Percentiles rank a stretch among this genome's conserved stretches.
phyloP scores from a whole-genome alignment of 495 filamentous ascomycete species.

The Trichoderma parareesei region DNA sequence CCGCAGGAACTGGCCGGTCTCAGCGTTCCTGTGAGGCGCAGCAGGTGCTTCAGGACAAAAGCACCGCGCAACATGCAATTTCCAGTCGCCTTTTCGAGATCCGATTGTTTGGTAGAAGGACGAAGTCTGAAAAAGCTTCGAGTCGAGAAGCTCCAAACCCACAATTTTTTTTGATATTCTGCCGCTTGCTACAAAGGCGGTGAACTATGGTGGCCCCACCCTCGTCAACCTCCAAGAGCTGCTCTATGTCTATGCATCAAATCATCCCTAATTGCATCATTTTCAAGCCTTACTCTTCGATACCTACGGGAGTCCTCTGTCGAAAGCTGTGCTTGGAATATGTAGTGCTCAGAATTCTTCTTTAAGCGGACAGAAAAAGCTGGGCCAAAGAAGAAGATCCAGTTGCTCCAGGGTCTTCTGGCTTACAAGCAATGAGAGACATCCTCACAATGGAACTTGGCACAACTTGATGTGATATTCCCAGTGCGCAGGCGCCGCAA shows the following conservation, averaged over 20 bases:
- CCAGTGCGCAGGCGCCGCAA: too few species aligned
- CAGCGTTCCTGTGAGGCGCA: background rate
- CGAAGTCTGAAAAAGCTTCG: background rate
- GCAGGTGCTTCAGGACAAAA: background rate
- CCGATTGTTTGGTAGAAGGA: background rate
- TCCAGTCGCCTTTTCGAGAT: background rate
- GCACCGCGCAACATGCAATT: constrained; percentile 3
- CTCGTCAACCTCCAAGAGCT: background rate
- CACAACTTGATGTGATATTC: too few species aligned
- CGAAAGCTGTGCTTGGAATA: too few species aligned
- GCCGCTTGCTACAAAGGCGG: background rate
- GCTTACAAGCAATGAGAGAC: too few species aligned
- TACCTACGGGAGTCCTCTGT: too few species aligned
- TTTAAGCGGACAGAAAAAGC: too few species aligned
- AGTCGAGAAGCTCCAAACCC: background rate
- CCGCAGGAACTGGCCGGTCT: background rate
- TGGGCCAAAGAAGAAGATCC: too few species aligned
- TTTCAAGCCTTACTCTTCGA: too few species aligned
- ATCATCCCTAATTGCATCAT: too few species aligned
- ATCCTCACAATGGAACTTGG: too few species aligned
- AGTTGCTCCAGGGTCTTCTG: too few species aligned
- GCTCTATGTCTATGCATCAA: background rate
- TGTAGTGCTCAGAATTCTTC: too few species aligned
- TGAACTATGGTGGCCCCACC: background rate
- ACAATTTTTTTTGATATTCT: constrained; percentile 5